Percentiles rank a stretch among this genome's conserved stretches.
These are phyloP conservation scores for Ceratocystis harringtonii DNA, from an alignment of 2,329 filamentous ascomycete genomes.

Conservation along the genomic window DNA sequence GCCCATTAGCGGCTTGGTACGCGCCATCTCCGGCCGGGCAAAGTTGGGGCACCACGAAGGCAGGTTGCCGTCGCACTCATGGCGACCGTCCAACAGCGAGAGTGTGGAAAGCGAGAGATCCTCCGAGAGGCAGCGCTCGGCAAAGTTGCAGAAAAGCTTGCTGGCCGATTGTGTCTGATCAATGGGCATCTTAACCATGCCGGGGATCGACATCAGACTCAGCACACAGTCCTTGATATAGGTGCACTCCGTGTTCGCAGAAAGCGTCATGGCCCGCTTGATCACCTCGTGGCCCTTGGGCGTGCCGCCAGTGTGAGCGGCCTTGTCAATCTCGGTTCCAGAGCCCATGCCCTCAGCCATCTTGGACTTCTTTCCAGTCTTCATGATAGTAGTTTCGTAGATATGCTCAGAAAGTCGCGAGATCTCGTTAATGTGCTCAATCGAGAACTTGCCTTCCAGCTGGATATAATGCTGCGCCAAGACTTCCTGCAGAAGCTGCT, in stretches of 20 bases:
- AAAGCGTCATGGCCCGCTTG: conserved; percentile 7
- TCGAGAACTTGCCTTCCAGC: conserved; percentile 14
- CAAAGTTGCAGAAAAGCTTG: conserved; percentile 11
- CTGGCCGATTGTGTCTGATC: conserved; percentile 1
- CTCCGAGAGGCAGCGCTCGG: conserved; percentile 12
- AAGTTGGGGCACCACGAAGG: conserved; percentile 17
- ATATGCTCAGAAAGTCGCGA: conserved; percentile 6
- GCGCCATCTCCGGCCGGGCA: conserved; percentile 8
- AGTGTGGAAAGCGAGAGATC: conserved; percentile 12
- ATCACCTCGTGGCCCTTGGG: conserved; percentile 3
- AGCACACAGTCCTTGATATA: conserved; percentile 13
- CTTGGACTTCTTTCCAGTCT: neutral
- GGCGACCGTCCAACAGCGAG: conserved; percentile 14
- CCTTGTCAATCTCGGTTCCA: conserved; percentile 1
- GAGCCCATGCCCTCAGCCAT: conserved; percentile 5
- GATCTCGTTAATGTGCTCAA: conserved; percentile 11
- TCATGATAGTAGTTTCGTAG: conserved; percentile 4
- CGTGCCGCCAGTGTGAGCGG: neutral
- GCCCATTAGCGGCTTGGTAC: conserved; percentile 1
- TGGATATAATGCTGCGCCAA: conserved; percentile 14
- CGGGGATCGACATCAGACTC: conserved; percentile 10
- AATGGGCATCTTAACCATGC: conserved; percentile 6
- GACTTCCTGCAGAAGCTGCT: conserved; percentile 13
- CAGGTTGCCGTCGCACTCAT: conserved; percentile 6
- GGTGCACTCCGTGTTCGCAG: conserved; percentile 11